Base-by-base conservation (phyloP, 371 early-diverging fungal genomes). In the Rhizopus microsporus region DNA sequence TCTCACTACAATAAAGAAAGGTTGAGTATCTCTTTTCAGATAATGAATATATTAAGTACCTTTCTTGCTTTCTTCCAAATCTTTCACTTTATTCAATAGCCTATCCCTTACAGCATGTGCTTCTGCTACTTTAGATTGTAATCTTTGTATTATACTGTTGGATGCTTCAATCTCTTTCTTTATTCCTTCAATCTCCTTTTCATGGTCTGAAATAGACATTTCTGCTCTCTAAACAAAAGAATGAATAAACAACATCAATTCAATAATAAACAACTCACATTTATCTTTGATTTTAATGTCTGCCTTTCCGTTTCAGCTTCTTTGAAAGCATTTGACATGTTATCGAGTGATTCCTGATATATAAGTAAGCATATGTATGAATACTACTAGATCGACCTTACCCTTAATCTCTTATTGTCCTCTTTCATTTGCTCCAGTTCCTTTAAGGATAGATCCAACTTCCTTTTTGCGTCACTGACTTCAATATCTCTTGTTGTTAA, bases 401-500 rank as follows among this genome's bases (percentile, higher is more conserved):
- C 57, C 35, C 31, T 55, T 10, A 63, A 16, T 34, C 23, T 45
- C 3, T 39, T 23, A 56, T 67, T 62, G 30, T 67, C 57, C 16
- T 33, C 7, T 4, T 38, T 42, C 2, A 45, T 57, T 38, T 60
- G 60, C n/a, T 68, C 51, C 16, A 65, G 8, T 32, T 54, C 49
- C 5, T 40, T 39, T 39, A 59, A 42, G 0, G 51, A 40, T 1
- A 31, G 51, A 3, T 59, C 54, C 29, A 67, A 31, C 53, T 57
- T 54, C 1, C 59, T 55, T 42, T 54, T 56, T 4, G 47, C 54
- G 38, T 72, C 65, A 29, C 23, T 38, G 13, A 62, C 58, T 37
- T 76, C 77, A 7, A 68, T 51, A 48, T 72, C 65, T 9, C 67
- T 50, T 8, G 64, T 54, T 6, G 57, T 51, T 3, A 68, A 51